A percentile compares a stretch with the other conserved stretches of the same genome.
phyloP scores from a whole-genome alignment of 2,329 filamentous ascomycete genomes.

The Leptographium procerum region DNA sequence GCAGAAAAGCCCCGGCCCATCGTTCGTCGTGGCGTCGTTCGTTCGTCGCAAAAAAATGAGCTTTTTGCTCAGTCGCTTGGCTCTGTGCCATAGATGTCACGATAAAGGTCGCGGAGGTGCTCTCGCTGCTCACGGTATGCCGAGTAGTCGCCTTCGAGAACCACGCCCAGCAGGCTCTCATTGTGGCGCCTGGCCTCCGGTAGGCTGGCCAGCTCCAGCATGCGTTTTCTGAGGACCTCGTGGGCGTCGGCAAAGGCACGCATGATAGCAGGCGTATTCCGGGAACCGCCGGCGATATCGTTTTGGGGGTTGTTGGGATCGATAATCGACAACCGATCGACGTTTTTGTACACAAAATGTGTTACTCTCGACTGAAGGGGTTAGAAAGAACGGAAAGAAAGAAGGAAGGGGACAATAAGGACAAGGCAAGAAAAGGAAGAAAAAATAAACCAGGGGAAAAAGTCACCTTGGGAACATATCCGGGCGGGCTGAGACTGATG shows the following conservation, averaged over 20 bases:
- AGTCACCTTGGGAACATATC: slow-evolving; percentile 65
- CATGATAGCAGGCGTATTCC: slow-evolving; percentile 56
- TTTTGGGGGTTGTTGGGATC: slow-evolving; percentile 80
- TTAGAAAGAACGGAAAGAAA: not conserved
- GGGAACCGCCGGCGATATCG: slow-evolving; percentile 82
- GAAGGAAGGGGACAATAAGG: not conserved
- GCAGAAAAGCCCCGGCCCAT: no score
- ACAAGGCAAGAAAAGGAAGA: no score
- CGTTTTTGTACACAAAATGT: slow-evolving; percentile 44
- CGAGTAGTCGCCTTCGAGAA: slow-evolving; percentile 70
- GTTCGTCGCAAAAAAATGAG: no score
- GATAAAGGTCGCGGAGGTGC: slow-evolving; percentile 44
- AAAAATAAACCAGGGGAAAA: no score
- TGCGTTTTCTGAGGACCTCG: slow-evolving; percentile 41
- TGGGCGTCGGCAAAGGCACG: slow-evolving; percentile 58
- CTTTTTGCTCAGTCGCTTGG: not conserved
- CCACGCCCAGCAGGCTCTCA: slow-evolving; percentile 55
- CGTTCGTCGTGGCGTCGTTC: no score
- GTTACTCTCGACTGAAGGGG: slow-evolving; percentile 30
- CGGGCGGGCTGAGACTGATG: slow-evolving; percentile 65
- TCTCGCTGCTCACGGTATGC: slow-evolving; percentile 60
- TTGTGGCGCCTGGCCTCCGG: slow-evolving; percentile 15
- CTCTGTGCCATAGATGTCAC: slow-evolving; percentile 21
- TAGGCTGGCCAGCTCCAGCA: slow-evolving; percentile 36
- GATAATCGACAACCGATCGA: slow-evolving; percentile 68